Evolutionary conservation across 2,329 filamentous ascomycete genomes (phyloP).

Genomic region (Apiospora koreana): DNA sequence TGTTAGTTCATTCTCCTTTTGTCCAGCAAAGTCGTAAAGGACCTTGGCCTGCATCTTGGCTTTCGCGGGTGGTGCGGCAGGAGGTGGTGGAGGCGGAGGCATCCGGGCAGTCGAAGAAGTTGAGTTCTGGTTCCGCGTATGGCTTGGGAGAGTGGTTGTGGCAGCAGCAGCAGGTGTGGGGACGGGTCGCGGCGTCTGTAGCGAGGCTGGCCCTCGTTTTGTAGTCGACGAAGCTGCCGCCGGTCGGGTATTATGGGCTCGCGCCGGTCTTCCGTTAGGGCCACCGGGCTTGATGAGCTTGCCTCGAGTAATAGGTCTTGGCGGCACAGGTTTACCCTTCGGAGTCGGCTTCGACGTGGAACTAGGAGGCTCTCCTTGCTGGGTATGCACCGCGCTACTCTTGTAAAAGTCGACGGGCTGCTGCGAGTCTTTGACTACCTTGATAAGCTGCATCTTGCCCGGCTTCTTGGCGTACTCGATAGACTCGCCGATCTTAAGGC

Average conservation of each 20-base stretch:
- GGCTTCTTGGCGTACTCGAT: slow-evolving; percentile 99
- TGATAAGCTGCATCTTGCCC: slow-evolving; percentile 84
- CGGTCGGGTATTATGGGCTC: slow-evolving; percentile 56
- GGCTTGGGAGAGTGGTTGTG: slow-evolving; percentile 42
- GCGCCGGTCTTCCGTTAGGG: slow-evolving; percentile 78
- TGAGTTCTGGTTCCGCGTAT: slow-evolving; percentile 58
- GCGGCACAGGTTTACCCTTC: slow-evolving; percentile 80
- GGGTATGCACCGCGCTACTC: slow-evolving; percentile 87
- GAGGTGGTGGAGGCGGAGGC: slow-evolving; percentile 66
- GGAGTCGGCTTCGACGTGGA: slow-evolving; percentile 84
- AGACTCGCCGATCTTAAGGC: slow-evolving; percentile 76
- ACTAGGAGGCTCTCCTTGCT: slow-evolving; percentile 78
- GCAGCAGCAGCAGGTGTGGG: slow-evolving; percentile 28
- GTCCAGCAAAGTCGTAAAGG: slow-evolving; percentile 87
- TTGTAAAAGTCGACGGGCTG: slow-evolving; percentile 85
- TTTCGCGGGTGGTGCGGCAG: slow-evolving; percentile 63
- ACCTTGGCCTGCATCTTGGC: slow-evolving; percentile 83
- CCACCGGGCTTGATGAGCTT: slow-evolving; percentile 90
- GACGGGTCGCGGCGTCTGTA: slow-evolving; percentile 30
- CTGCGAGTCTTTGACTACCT: slow-evolving; percentile 84
- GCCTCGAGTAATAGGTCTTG: slow-evolving; percentile 88
- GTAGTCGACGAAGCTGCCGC: slow-evolving; percentile 31
- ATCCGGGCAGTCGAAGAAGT: slow-evolving; percentile 51
- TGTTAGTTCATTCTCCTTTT: slow-evolving; percentile 82
- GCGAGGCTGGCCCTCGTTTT: slow-evolving; percentile 26